Evolutionary conservation across 768 basidiomycete species (phyloP).

Genomic region (Lyophyllum semitale): DNA sequence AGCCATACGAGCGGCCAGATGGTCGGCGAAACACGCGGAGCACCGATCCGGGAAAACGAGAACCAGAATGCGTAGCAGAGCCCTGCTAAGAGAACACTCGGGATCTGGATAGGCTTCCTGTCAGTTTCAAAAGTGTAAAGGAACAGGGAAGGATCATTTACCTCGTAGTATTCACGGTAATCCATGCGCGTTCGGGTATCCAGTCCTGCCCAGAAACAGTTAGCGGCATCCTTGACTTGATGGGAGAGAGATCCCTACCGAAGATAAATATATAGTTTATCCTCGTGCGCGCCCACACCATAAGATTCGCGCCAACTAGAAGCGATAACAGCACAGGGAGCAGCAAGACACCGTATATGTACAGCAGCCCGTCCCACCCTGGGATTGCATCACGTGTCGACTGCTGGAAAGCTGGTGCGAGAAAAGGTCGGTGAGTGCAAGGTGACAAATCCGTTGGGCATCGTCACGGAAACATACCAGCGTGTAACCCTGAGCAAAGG

Average conservation of each 20-base stretch:
- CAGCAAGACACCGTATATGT: constrained; percentile 73
- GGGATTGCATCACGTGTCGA: constrained; percentile 56
- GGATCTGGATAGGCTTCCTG: constrained; percentile 51
- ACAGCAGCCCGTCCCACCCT: constrained; percentile 73
- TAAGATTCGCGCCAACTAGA: constrained; percentile 81
- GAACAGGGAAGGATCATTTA: constrained; percentile 21
- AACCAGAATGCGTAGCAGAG: constrained; percentile 85
- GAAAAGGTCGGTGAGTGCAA: not conserved
- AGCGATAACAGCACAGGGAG: constrained; percentile 76
- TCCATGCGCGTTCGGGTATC: constrained; percentile 74
- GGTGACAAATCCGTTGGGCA: too few species aligned
- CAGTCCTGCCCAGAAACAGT: constrained; percentile 48
- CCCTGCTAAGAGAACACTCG: constrained; percentile 73
- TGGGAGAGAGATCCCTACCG: constrained; percentile 44
- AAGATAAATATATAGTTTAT: constrained; percentile 97
- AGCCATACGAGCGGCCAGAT: constrained; percentile 87
- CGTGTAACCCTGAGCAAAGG: constrained; percentile 59
- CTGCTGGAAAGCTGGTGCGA: constrained; percentile 51
- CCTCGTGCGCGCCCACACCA: constrained; percentile 71
- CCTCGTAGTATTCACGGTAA: constrained; percentile 69
- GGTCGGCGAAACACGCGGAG: constrained; percentile 56
- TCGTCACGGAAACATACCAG: constrained; percentile 56
- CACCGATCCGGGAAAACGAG: constrained; percentile 69
- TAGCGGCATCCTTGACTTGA: not conserved
- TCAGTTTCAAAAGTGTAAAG: not conserved